Evolutionary conservation across 805 yeast genomes (phyloP), one percentile per base, ranked within the genome.

Genomic region (Teunomyces panamensis): DNA sequence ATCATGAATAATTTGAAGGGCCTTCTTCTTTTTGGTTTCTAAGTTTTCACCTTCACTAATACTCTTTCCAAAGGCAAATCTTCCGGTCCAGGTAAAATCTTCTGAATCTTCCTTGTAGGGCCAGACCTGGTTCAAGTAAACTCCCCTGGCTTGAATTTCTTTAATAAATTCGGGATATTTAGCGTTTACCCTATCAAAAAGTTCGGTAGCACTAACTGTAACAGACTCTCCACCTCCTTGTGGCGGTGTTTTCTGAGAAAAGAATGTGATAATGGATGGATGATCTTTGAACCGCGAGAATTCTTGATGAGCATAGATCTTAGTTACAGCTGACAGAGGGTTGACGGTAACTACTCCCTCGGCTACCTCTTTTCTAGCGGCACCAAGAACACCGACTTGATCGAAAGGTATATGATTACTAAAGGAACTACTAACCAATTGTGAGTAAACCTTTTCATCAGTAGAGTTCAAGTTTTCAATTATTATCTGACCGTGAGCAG

Each of bases 141-240:
- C 49, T 20, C 53, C 52, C 24, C 52, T 54, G n/a, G 39, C 45
- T 26, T 33, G 32, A 26, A 53, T 36, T 6, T 54, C 55, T 28
- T 47, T 30, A 20, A 59, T 51, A 34, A 59, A 59, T 30, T 55
- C 57, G 2, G 64, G 64, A 45, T 52, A 56, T 32, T 55, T 57
- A n/a, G 28, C 42, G 29, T 45, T 41, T 7, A 58, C 49, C 7
- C 28, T 37, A 14, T 58, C 57, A 45, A 48, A 58, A 8, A 58
- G 46, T 43, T 58, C 62, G 4, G 58, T 52, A 5, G 60, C 60
- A 43, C 56, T 56, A 4, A 57, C 51, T 4, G 57, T 52, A 2
- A 59, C 49, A 7, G 56, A 52, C 13, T 56, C 60, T n/a, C 63
- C 63, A 7, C 58, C 60, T 13, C 43, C 37, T 4, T 42, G 43